Evolutionary conservation across 768 basidiomycete genomes (phyloP).

Genomic region (Megacollybia marginata): DNA sequence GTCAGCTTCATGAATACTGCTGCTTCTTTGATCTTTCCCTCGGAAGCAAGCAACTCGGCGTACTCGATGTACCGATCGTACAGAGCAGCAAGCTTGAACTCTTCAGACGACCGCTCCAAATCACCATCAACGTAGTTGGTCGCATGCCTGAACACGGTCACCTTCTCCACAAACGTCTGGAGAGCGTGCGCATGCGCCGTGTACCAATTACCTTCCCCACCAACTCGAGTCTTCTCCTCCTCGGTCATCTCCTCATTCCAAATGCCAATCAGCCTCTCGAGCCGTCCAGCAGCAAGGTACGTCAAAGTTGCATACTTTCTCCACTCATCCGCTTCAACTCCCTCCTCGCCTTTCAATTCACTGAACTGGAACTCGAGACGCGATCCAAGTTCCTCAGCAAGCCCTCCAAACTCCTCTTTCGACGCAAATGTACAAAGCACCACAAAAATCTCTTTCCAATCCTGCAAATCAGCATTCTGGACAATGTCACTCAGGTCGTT

Average conservation of each 20-base stretch:
- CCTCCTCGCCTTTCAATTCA: slow-evolving; percentile 39
- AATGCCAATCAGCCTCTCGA: slow-evolving; percentile 84
- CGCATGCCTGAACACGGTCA: slow-evolving; percentile 87
- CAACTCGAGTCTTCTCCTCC: slow-evolving; percentile 58
- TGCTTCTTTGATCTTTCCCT: slow-evolving; percentile 84
- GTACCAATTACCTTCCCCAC: slow-evolving; percentile 40
- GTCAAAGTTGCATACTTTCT: slow-evolving; percentile 89
- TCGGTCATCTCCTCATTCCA: slow-evolving; percentile 89
- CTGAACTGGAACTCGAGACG: slow-evolving; percentile 83
- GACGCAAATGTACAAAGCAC: slow-evolving; percentile 92
- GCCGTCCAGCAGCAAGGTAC: slow-evolving; percentile 83
- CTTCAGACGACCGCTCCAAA: slow-evolving; percentile 48
- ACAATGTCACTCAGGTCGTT: slow-evolving; percentile 91
- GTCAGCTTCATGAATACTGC: slow-evolving; percentile 72
- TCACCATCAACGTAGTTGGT: slow-evolving; percentile 75
- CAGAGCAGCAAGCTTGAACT: slow-evolving; percentile 76
- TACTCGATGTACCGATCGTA: slow-evolving; percentile 97
- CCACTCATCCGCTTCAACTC: slow-evolving; percentile 37
- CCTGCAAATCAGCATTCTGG: slow-evolving; percentile 88
- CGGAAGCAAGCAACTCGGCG: slow-evolving; percentile 82
- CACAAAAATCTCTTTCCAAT: slow-evolving; percentile 97
- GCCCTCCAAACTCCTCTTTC: slow-evolving; percentile 74
- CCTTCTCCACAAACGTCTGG: slow-evolving; percentile 94
- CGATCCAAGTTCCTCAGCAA: slow-evolving; percentile 88
- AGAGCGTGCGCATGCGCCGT: slow-evolving; percentile 79